phyloP scores from a whole-genome alignment of 768 basidiomycete genomes.

The Strobilomyces confusus region DNA sequence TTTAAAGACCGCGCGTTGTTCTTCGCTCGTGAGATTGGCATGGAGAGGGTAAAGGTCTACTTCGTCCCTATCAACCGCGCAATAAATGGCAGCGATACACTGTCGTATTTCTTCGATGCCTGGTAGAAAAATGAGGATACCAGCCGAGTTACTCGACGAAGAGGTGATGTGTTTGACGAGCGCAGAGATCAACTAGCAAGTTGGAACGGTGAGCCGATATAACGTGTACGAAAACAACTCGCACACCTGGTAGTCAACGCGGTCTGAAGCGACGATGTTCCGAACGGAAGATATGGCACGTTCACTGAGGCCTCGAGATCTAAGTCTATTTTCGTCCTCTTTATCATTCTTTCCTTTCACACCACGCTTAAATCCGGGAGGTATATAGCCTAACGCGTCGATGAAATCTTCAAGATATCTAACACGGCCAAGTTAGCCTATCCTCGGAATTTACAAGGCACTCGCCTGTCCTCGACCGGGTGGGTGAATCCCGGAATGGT shows the following conservation, averaged over 20 bases:
- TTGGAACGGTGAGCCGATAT: not conserved
- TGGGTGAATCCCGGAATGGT: constrained; percentile 80
- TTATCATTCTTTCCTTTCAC: constrained; percentile 31
- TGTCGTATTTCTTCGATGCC: constrained; percentile 86
- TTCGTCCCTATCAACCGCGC: constrained; percentile 26
- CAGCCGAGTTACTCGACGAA: constrained; percentile 45
- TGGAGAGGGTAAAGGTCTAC: constrained; percentile 74
- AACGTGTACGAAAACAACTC: not conserved
- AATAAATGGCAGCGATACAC: constrained; percentile 59
- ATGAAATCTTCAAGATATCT: constrained; percentile 85
- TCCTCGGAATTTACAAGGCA: constrained; percentile 1
- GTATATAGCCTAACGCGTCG: constrained; percentile 51
- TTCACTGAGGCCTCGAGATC: constrained; percentile 51
- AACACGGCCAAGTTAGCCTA: constrained; percentile 4
- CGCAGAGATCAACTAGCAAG: constrained; percentile 55
- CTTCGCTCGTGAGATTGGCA: constrained; percentile 80
- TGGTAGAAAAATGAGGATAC: constrained; percentile 85
- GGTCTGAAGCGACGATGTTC: constrained; percentile 53
- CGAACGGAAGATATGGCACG: constrained; percentile 51
- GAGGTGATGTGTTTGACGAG: constrained; percentile 61
- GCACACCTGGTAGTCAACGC: constrained; percentile 68
- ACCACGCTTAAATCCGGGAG: constrained; percentile 37
- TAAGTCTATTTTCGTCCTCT: constrained; percentile 45
- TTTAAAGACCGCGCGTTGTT: constrained; percentile 77
- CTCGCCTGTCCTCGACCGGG: constrained; percentile 72